phyloP scores from a whole-genome alignment of 2,329 filamentous ascomycete species.

The Exutisphaerella laricina region DNA sequence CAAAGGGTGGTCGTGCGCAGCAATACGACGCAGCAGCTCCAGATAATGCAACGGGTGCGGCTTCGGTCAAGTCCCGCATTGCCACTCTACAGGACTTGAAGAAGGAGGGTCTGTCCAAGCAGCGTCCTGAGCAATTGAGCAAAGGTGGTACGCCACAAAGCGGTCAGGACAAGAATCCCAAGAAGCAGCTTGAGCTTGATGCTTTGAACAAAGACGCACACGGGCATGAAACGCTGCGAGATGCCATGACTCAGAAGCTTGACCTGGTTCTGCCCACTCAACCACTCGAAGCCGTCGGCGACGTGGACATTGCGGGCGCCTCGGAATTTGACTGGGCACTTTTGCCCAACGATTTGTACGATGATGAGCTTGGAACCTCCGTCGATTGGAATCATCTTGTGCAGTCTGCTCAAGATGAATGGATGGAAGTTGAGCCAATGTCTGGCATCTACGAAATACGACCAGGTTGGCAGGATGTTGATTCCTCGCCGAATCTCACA shows the following conservation, averaged over 20 bases:
- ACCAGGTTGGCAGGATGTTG: slow-evolving; percentile 14
- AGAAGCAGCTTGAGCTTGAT: slow-evolving; percentile 19
- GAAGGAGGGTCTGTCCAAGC: slow-evolving; percentile 14
- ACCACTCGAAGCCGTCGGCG: neutral
- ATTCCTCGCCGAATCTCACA: slow-evolving; percentile 27
- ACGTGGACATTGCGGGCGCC: neutral
- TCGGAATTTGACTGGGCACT: neutral
- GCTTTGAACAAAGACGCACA: slow-evolving; percentile 17
- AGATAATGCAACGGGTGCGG: slow-evolving; percentile 5
- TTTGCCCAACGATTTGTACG: neutral
- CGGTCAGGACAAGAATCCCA: slow-evolving; percentile 15
- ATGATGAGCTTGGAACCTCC: neutral
- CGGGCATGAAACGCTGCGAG: slow-evolving; percentile 28
- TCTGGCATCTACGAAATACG: slow-evolving; percentile 13
- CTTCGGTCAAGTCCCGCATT: slow-evolving; percentile 8
- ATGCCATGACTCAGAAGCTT: slow-evolving; percentile 28
- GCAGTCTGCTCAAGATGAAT: slow-evolving; percentile 3
- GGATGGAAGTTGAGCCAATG: slow-evolving; percentile 1
- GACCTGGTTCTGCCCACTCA: slow-evolving; percentile 9
- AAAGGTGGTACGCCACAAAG: slow-evolving; percentile 10
- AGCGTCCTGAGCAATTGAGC: slow-evolving; percentile 9
- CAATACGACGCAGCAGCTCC: slow-evolving; percentile 25
- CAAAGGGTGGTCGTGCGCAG: slow-evolving; percentile 36
- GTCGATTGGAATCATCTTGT: neutral
- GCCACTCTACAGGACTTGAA: slow-evolving; percentile 16